Evolutionary conservation across 1,139 yeast genomes (phyloP), one percentile per base, ranked within the genome.

Genomic region (Geotrichum bryndzae): DNA sequence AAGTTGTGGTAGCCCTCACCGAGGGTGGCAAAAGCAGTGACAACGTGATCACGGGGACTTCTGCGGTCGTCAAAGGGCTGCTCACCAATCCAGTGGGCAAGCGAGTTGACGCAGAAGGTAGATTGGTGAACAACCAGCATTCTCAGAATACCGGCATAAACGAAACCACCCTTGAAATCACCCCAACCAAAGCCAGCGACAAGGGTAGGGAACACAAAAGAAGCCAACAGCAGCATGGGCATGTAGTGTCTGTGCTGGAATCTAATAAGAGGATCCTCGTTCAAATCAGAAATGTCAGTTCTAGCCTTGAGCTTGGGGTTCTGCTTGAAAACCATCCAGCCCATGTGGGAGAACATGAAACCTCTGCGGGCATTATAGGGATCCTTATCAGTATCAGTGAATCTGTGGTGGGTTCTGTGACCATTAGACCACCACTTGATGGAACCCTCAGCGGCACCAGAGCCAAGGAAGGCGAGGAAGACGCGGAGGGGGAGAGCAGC

Each of bases 1-100:
- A 94, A 94, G 81, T 94, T 94, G 79, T 94, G 99, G 84, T 94
- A 92, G 64, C 99, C 99, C 80, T 94, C 99, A 74, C 99, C 99
- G 70, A 94, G 88, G 13, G 99, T 94, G 64, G 90, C 96, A 65
- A 94, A 78, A 7, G 99, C 99, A 65, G 99, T 94, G 68, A 94
- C 76, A 70, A 87, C 85, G 78, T 94, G 97, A 78, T 94, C 98
- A 77, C 99, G 85, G 68, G 99, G 98, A 51, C 98, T 90, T 80
- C 97, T 87, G 76, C 92, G 87, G 79, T 94, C 99, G 75, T 94
- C 99, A 72, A 94, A 94, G 53, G 99, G 99, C 79, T 94, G 99
- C 68, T 84, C 86, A 74, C 99, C 99, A 71, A 95, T 87, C 96
- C 96, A 92, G 79, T 94, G 99, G 59, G 99, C 99, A 73, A 94